phyloP scores from a whole-genome alignment of 2,329 filamentous ascomycete species.

The Mycocentrospora acerina region DNA sequence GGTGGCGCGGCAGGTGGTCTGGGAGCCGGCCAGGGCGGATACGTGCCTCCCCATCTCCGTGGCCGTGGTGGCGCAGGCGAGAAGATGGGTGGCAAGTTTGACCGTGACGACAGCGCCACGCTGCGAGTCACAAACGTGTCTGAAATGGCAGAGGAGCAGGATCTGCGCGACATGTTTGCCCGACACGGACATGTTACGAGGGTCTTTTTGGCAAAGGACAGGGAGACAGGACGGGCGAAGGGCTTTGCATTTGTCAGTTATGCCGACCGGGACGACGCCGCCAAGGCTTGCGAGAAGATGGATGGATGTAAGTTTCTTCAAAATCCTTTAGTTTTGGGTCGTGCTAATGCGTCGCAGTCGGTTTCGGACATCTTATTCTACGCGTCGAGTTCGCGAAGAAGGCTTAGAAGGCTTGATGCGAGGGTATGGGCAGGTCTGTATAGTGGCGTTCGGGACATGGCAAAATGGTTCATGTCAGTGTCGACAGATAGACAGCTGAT shows the following conservation, averaged over 20 bases:
- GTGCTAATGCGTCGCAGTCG: constrained; percentile 44
- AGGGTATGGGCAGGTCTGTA: not conserved
- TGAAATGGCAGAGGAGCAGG: constrained; percentile 94
- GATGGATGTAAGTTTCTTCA: constrained; percentile 85
- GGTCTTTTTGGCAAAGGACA: constrained; percentile 97
- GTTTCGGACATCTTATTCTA: constrained; percentile 84
- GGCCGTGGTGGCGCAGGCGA: constrained; percentile 75
- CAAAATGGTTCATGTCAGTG: constrained; percentile 1
- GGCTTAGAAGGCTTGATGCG: constrained; percentile 16
- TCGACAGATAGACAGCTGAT: not conserved
- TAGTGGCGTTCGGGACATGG: constrained; percentile 4
- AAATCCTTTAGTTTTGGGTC: not conserved
- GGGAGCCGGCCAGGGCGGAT: constrained; percentile 73
- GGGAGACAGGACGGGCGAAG: constrained; percentile 94
- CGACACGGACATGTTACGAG: constrained; percentile 94
- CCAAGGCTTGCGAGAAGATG: constrained; percentile 94
- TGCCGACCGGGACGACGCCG: constrained; percentile 84
- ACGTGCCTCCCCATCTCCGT: constrained; percentile 91
- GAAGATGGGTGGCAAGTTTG: constrained; percentile 90
- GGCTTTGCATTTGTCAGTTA: constrained; percentile 99
- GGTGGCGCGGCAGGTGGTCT: constrained; percentile 54
- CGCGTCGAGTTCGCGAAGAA: constrained; percentile 85
- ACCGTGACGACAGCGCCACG: constrained; percentile 94
- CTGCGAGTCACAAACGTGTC: constrained; percentile 98
- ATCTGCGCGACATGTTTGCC: constrained; percentile 97